A percentile compares a stretch with the other conserved stretches of the same genome.
phyloP scores from a whole-genome alignment of 768 basidiomycete species.

The Wakefieldia striispora region DNA sequence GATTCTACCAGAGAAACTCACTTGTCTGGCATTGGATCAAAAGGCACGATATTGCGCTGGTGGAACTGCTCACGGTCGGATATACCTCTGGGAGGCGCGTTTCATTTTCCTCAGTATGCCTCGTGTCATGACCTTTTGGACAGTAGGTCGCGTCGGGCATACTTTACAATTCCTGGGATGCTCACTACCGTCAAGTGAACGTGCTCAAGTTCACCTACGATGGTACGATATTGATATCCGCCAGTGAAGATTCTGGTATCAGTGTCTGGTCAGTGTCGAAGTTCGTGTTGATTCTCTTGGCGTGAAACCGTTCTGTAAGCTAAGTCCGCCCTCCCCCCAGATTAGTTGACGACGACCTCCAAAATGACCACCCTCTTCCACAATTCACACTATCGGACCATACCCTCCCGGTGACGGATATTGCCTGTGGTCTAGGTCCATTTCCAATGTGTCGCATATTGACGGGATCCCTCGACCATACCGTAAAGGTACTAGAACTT shows the following conservation, averaged over 20 bases:
- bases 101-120: neutral
- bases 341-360: slow-evolving; percentile 71
- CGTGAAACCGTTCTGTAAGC: slow-evolving; percentile 11
- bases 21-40: slow-evolving; percentile 73
- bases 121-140: slow-evolving; percentile 18
- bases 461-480: slow-evolving; percentile 84
- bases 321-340: slow-evolving; percentile 36
- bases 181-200: slow-evolving; percentile 89
- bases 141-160: slow-evolving; percentile 88
- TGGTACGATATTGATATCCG: slow-evolving; percentile 75
- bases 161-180: slow-evolving; percentile 88
- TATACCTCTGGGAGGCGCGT: slow-evolving; percentile 96
- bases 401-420: slow-evolving; percentile 83
- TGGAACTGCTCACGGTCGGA: slow-evolving; percentile 82
- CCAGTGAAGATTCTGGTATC: slow-evolving; percentile 87
- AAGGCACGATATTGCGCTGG: slow-evolving; percentile 80
- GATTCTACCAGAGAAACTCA: slow-evolving; percentile 86
- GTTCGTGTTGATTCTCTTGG: slow-evolving; percentile 42
- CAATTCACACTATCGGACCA: slow-evolving; percentile 86
- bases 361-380: slow-evolving; percentile 72
- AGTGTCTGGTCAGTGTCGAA: slow-evolving; percentile 88
- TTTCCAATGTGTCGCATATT: slow-evolving; percentile 78
- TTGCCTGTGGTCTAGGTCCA: slow-evolving; percentile 73
- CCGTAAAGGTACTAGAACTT: slow-evolving; percentile 70
- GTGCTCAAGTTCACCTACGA: slow-evolving; percentile 83